Evolutionary conservation across 129 eudicot genomes (phyloP).

Genomic region (Helichrysum umbraculigerum): DNA sequence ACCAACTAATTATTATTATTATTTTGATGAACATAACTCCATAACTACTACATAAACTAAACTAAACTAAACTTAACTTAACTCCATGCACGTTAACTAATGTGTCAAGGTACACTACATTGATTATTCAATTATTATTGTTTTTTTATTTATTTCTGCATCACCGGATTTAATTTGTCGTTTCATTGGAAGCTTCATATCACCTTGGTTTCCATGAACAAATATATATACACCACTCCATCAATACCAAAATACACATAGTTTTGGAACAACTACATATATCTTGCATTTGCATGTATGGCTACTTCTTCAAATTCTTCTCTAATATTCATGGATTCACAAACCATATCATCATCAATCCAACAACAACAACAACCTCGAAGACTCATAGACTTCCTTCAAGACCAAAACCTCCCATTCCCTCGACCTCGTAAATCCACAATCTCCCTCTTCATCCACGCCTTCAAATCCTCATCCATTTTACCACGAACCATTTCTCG

Average conservation of each 20-base stretch:
- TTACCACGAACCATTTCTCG: slow-evolving; percentile 51
- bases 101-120: background rate
- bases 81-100: no score
- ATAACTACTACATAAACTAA: background rate
- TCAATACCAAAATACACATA: slow-evolving; percentile 17
- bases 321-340: slow-evolving; percentile 23
- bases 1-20: no score
- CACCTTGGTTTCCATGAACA: slow-evolving; percentile 19
- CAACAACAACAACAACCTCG: slow-evolving; percentile 32
- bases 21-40: no score
- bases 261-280: background rate
- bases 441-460: slow-evolving; percentile 39
- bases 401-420: slow-evolving; percentile 37
- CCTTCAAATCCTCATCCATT: slow-evolving; percentile 47
- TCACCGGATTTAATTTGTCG: slow-evolving; percentile 29
- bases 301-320: slow-evolving; percentile 6
- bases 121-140: background rate
- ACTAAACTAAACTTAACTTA: no score
- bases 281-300: slow-evolving; percentile 10
- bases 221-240: slow-evolving; percentile 1
- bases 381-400: slow-evolving; percentile 76
- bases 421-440: slow-evolving; percentile 32
- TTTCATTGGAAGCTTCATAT: slow-evolving; percentile 15
- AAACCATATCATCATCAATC: background rate
- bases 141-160: background rate